Base-by-base conservation (phyloP, 2,329 filamentous ascomycete species). In the Neonectria magnoliae region DNA sequence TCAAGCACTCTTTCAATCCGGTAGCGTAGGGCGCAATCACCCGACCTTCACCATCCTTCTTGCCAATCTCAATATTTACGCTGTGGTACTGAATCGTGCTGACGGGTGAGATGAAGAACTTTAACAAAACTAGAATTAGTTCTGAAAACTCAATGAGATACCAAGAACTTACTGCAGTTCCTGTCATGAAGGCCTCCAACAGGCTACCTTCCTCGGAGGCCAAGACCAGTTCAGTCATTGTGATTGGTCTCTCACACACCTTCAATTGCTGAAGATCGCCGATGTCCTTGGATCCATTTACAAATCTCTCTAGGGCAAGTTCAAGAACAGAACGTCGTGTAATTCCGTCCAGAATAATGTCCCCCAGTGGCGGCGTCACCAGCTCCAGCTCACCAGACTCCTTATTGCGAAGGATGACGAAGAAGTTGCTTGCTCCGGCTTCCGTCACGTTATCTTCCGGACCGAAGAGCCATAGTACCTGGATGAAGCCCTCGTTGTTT, bases 401-500 rank as follows among this genome's bases (percentile, higher is more conserved):
- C 22, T 33, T 41, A 11, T n/a, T 16, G 9, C 75, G 76, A 85
- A 85, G 87, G 22, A 90, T 80, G 6, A 89, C 81, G 71, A 90
- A 90, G 77, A 90, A 89, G 72, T 90, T 90, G 56, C 82, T 85
- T 1, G 86, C 87, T 0, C 88, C 88, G 0, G 88, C 87, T 76
- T 90, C 88, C 0, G 88, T 90, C 9, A 89, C 85, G 44, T 79
- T 81, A 56, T 82, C 79, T 42, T 89, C 82, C 11, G 82, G 76
- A 0, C 87, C 87, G 64, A 88, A 89, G 16, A 90, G 78, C 88
- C 88, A 90, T 6, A 90, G 78, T 14, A 89, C 85, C 79, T 90
- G 88, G 66, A 88, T 81, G 70, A 83, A 90, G 0, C 88, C 88
- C 41, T 78, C 70, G 1, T 77, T 78, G 47, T 83, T 76, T 1